Base-by-base conservation (phyloP, 768 basidiomycete genomes). In the Russula griseocarnosa region DNA sequence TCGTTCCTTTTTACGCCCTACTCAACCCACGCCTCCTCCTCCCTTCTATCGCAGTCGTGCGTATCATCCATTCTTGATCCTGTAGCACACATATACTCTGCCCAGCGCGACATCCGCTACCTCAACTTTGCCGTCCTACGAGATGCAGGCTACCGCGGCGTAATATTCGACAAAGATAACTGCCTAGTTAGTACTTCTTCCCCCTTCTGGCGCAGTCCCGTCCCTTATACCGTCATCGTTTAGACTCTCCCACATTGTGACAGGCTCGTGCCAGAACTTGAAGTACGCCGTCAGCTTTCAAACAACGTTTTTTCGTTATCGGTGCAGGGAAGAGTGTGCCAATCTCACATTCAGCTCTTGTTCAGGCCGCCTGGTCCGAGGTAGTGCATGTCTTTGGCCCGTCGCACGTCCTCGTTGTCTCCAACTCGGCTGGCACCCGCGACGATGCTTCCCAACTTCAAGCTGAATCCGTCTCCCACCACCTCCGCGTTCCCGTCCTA, bases 81-180 rank as follows among this genome's bases (percentile, higher is more conserved):
- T 22, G 1, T n/a, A 40, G 7, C 9, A 22, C 26, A 51, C 5
- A 0, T 10, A 36, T 54, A 11, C 26, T 38, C 46, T 70, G 63
- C 49, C 67, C 77, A 87, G 86, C 72, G 80, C 90, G 92, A 92
- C 72, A 92, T 95, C 70, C 89, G 91, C 79, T 81, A 87, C 67
- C 79, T 95, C 70, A 84, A 95, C 74, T 94, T 92, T 79, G 69
- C 69, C 10, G 85, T 85, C 42, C 78, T 98, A 44, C 82, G 82
- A 61, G 78, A 79, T 61, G 84, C 86, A 9, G 94, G 95, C 5
- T 94, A 92, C 72, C 83, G 85, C 52, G 94, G 90, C n/a, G 91
- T 88, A 3, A 85, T 99, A 1, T 89, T 98, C 69, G 96, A 98
- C 81, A 98, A 98, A 76, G 96, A 99, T 72, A 98, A 99, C 70